Base-by-base conservation (phyloP, 306 rosid genomes). In the Lagenaria siceraria region DNA sequence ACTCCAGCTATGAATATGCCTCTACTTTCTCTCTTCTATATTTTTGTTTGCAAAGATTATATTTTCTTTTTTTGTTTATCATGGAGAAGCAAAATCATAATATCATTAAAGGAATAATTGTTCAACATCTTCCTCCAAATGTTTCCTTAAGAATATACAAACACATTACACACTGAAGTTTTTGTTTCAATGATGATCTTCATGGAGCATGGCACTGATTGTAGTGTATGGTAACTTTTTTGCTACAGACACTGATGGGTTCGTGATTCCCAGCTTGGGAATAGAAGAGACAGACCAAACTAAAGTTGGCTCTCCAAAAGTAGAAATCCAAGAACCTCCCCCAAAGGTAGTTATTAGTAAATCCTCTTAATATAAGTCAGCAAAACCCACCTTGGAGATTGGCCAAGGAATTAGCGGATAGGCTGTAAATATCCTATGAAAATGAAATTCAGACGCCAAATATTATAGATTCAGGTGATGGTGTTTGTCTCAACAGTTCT, bases 191-290 rank as follows among this genome's bases (percentile, higher is more conserved):
- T 13, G 13, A 42, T 22, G 24, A 5, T 35, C 53, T 68, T 42
- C 54, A 40, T 38, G 54, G 24, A 42, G 74, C 29, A 40, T 68
- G 74, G 61, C 27, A 29, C 65, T 61, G 66, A 58, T 62, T 53
- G 55, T 22, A 21, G 24, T 42, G 42, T 27, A 24, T 77, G 74
- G 54, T 62, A 3, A 40, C 21, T 55, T 49, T n/a, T 82, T 71
- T 80, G 74, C 52, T 75, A 81, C 60, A 96, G 99, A 96, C 88
- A 92, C 89, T 8, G 98, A 96, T 82, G 97, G 98, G 77, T 96
- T 88, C 53, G 98, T 96, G 84, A 92, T 96, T 87, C 98, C 99
- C 42, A 96, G 97, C 80, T 83, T 96, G 97, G 96, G 83, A 76
- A 88, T 92, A 58, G 92, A 43, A 84, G 90, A 86, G 43, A 80